Evolutionary conservation across 768 basidiomycete species (phyloP).

Genomic region (Mycena pura): DNA sequence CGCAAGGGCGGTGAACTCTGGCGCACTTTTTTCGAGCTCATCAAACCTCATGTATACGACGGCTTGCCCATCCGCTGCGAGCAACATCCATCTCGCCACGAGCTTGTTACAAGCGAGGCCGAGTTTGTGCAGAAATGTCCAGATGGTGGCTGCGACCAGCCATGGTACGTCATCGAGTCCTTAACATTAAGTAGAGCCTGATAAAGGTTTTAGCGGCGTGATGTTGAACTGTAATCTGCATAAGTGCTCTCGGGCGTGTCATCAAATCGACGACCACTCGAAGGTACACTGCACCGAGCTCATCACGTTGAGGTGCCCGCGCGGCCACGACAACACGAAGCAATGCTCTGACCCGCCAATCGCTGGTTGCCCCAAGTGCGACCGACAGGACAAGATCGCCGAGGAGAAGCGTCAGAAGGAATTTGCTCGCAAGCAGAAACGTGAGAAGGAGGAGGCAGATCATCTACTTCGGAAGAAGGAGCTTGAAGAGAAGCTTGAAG

Average conservation of each 20-base stretch:
- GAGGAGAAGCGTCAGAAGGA: too few species aligned
- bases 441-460: too few species aligned
- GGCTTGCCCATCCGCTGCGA: constrained; percentile 70
- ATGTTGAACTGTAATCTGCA: constrained; percentile 59
- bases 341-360: too few species aligned
- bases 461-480: too few species aligned
- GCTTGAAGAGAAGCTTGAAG: too few species aligned
- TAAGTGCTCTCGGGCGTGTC: constrained; percentile 64
- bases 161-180: neutral
- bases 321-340: constrained; percentile 49
- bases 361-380: too few species aligned
- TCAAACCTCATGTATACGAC: constrained; percentile 55
- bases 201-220: constrained; percentile 43
- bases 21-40: constrained; percentile 52
- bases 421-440: too few species aligned
- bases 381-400: too few species aligned
- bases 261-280: constrained; percentile 59
- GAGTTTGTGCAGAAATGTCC: constrained; percentile 61
- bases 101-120: constrained; percentile 45
- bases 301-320: constrained; percentile 46
- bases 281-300: constrained; percentile 53
- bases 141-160: neutral
- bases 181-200: neutral
- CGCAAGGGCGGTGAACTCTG: constrained; percentile 59
- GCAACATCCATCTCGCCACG: constrained; percentile 52